Base-by-base conservation (phyloP, 345 rosid genomes). In the Turritis glabra region DNA sequence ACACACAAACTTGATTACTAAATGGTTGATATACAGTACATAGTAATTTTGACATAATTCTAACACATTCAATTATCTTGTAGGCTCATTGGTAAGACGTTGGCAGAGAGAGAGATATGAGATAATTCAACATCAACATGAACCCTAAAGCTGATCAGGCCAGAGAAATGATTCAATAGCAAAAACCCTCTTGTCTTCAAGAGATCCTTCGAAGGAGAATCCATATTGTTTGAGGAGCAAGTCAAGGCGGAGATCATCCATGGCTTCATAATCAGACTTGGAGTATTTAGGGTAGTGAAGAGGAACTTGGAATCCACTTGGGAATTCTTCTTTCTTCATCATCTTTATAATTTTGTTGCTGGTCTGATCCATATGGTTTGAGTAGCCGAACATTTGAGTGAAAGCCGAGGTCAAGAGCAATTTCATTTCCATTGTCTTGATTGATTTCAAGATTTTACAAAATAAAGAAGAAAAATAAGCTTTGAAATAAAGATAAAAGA, bases 191-290 rank as follows among this genome's bases (percentile, higher is more conserved):
- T 87, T 87, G 69, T 82, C 83, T 6, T 67, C 71, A 13, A 82
- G 84, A 69, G 67, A 58, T 21, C 85, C 85, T 69, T 74, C 53
- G 44, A 74, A 78, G 38, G 58, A 37, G 43, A 85, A 76, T 52
- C 91, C 89, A 77, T 84, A 85, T 47, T 87, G 79, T 33, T 64
- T 76, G 61, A 84, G 82, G 46, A 84, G 85, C 84, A 81, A 43
- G 72, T 87, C 89, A 30, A 85, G 76, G 69, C 56, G 80, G 82
- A 82, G 68, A 7, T 78, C 84, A 71, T 84, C 84, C 91, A 84
- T 87, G 77, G 51, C 79, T 84, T 84, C 85, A 53, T 87, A 85
- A 2, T 84, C 89, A 40, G 74, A 58, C 67, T 82, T 85, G 0
- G 75, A 63, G 79, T 72, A 85, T 52, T 74, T 85, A 9, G 89